These are phyloP conservation scores for Nephelium lappaceum DNA, from an alignment of 345 rosid species.

Conservation along the genomic window DNA sequence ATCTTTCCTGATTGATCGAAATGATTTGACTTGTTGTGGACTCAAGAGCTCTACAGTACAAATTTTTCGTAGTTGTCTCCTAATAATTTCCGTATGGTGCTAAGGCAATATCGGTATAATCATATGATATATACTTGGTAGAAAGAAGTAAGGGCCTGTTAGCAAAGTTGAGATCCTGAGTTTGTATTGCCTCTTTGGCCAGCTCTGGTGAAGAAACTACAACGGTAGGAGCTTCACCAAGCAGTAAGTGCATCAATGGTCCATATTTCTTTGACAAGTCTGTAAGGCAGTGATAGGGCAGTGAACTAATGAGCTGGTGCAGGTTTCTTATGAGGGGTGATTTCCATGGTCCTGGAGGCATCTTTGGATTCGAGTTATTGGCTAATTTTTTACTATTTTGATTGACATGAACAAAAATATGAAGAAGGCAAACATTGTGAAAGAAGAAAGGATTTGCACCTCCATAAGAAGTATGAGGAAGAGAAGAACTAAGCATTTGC, in stretches of 20 bases:
- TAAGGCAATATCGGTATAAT: conserved; percentile 14
- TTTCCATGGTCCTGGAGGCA: conserved; percentile 35
- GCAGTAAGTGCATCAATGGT: conserved; percentile 30
- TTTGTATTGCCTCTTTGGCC: conserved; percentile 28
- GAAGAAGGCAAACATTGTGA: conserved; percentile 10
- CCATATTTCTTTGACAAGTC: conserved; percentile 30
- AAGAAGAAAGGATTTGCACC: background rate
- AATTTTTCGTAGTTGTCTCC: conserved; percentile 26
- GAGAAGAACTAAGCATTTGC: too few relatives aligned
- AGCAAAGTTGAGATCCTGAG: conserved; percentile 33
- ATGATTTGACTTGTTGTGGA: conserved; percentile 20
- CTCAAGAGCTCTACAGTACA: conserved; percentile 19
- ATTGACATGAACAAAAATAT: conserved; percentile 17
- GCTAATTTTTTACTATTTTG: conserved; percentile 2
- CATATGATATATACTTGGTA: conserved; percentile 8
- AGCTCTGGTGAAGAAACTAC: conserved; percentile 33
- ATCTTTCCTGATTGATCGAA: conserved; percentile 9
- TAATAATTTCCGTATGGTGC: conserved; percentile 29
- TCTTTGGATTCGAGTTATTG: conserved; percentile 5
- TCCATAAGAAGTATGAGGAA: conserved; percentile 1
- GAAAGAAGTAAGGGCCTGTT: conserved; percentile 27
- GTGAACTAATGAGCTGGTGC: conserved; percentile 23
- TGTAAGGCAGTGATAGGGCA: conserved; percentile 22
- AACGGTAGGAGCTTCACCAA: conserved; percentile 30
- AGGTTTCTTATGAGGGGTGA: conserved; percentile 36